A percentile compares a stretch with the other conserved stretches of the same genome.
Conservation (phyloP, 1,139 yeast genomes). For the Scheffersomyces illinoinensis region DNA sequence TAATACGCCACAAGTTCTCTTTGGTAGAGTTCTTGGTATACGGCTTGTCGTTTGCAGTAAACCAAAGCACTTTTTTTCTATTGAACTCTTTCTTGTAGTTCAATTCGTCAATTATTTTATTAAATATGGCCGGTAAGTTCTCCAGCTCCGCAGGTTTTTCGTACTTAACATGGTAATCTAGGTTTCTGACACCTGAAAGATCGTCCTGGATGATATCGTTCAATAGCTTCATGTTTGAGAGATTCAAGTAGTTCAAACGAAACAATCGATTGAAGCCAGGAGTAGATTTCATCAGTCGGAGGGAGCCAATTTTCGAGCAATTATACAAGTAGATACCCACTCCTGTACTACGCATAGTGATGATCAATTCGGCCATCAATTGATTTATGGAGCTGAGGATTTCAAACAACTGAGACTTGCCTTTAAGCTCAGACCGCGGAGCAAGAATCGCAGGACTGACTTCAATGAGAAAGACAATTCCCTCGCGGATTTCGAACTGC, state of each 20-base stretch:
- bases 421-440: constrained; percentile 34
- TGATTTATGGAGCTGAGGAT: constrained; percentile 56
- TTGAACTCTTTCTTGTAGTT: constrained; percentile 32
- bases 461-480: constrained; percentile 62
- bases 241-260: constrained; percentile 36
- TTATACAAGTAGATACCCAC: constrained; percentile 67
- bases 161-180: constrained; percentile 18
- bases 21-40: constrained; percentile 25
- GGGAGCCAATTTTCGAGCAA: constrained; percentile 28
- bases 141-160: constrained; percentile 8
- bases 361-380: constrained; percentile 57
- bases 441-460: constrained; percentile 50
- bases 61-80: constrained; percentile 40
- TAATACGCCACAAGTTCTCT: constrained; percentile 53
- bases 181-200: constrained; percentile 15
- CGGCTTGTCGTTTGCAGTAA: constrained; percentile 44
- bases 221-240: constrained; percentile 40
- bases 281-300: constrained; percentile 26
- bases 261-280: constrained; percentile 33
- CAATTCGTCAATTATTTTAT: constrained; percentile 36
- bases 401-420: constrained; percentile 46
- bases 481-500: constrained; percentile 61
- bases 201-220: constrained; percentile 36
- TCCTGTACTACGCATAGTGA: constrained; percentile 63
- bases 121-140: constrained; percentile 29